Conservation (phyloP, 305 asterid species). For the Fraxinus paxiana region DNA sequence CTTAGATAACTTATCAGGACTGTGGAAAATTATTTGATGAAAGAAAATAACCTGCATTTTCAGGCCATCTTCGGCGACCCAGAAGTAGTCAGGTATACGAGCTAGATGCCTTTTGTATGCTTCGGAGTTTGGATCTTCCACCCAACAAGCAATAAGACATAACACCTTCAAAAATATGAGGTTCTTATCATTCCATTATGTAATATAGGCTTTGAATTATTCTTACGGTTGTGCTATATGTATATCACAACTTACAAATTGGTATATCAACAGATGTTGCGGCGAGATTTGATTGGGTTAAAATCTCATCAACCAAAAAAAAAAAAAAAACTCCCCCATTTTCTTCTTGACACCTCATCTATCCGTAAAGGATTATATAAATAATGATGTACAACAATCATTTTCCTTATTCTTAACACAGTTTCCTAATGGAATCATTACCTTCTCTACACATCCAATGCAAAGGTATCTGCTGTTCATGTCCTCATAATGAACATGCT, state of each 20-base stretch:
- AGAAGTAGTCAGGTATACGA: conserved; percentile 42
- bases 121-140: conserved; percentile 47
- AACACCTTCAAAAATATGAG: conserved; percentile 26
- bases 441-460: conserved; percentile 47
- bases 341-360: no score
- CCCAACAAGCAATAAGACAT: conserved; percentile 48
- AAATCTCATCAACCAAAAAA: no score
- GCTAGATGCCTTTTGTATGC: conserved; percentile 43
- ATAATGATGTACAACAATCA: no score
- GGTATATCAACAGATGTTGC: no score
- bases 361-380: no score
- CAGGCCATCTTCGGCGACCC: conserved; percentile 55
- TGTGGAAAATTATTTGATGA: no score
- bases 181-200: background rate
- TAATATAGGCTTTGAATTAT: background rate
- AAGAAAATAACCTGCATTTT: conserved; percentile 36
- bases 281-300: no score
- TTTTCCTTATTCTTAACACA: background rate
- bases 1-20: background rate
- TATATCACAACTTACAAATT: no score
- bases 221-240: background rate
- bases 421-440: conserved; percentile 10
- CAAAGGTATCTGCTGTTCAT: conserved; percentile 38
- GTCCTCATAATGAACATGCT: conserved; percentile 49
- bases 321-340: no score